A percentile compares a stretch with the other conserved stretches of the same genome.
Evolutionary conservation across 2,329 filamentous ascomycete species (phyloP).

Genomic region (Colletotrichum orbiculare): DNA sequence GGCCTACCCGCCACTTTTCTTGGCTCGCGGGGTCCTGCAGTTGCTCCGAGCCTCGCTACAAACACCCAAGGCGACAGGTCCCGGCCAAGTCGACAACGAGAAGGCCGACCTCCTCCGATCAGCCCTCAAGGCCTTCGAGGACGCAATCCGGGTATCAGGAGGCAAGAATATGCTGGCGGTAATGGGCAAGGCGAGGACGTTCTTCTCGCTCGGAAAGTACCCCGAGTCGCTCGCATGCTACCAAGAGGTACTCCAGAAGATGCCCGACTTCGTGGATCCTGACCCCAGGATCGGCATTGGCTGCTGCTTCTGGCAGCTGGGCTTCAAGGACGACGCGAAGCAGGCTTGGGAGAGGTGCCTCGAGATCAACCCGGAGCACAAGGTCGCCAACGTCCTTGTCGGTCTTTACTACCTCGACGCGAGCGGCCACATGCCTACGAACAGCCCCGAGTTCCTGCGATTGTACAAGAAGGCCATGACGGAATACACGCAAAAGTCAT

Average conservation of each 20-base stretch:
- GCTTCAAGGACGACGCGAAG: conserved; percentile 92
- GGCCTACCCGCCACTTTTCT: conserved; percentile 88
- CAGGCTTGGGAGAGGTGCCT: conserved; percentile 89
- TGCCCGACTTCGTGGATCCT: conserved; percentile 89
- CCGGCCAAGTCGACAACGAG: conserved; percentile 76
- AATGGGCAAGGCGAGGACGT: conserved; percentile 87
- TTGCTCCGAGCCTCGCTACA: conserved; percentile 89
- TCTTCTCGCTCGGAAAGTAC: conserved; percentile 89
- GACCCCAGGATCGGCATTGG: conserved; percentile 97
- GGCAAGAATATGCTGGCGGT: conserved; percentile 92
- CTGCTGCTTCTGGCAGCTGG: conserved; percentile 96
- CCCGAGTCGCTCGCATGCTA: conserved; percentile 85
- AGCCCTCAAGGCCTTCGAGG: conserved; percentile 93
- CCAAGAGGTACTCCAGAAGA: conserved; percentile 86
- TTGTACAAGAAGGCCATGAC: conserved; percentile 96
- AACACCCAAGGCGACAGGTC: conserved; percentile 75
- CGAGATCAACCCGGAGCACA: conserved; percentile 84
- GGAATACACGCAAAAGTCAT: conserved; percentile 91
- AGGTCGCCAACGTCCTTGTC: conserved; percentile 89
- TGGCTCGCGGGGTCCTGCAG: conserved; percentile 89
- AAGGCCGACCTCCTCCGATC: conserved; percentile 82
- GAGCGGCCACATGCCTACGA: conserved; percentile 84
- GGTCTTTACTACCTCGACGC: conserved; percentile 90
- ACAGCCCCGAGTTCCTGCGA: conserved; percentile 84
- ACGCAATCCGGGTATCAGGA: conserved; percentile 85